Percentiles rank a stretch among this genome's conserved stretches.
Conservation (phyloP, 2,329 filamentous ascomycete genomes). For the Mariannaea elegans region DNA sequence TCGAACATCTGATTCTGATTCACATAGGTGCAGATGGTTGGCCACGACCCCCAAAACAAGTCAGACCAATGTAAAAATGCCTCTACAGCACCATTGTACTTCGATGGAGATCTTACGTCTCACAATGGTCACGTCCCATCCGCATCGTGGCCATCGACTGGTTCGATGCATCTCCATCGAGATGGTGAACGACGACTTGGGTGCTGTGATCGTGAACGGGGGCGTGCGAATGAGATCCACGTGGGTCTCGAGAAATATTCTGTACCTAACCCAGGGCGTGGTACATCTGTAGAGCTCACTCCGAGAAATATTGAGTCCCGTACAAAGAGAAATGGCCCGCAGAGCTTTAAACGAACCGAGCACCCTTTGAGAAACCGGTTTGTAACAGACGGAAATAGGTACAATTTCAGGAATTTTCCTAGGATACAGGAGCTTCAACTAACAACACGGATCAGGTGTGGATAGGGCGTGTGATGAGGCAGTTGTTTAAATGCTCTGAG, state of each 20-base stretch:
- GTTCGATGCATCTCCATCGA: conserved; percentile 5
- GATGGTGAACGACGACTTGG: background rate
- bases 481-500: background rate
- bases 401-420: conserved; percentile 20
- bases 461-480: background rate
- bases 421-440: conserved; percentile 14
- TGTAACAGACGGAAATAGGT: background rate
- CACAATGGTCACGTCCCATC: conserved; percentile 4
- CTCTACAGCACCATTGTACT: conserved; percentile 2
- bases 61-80: too few relatives aligned
- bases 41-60: background rate
- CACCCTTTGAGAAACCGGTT: background rate
- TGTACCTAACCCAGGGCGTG: too few relatives aligned
- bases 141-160: background rate
- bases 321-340: conserved; percentile 1
- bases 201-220: background rate
- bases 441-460: conserved; percentile 2
- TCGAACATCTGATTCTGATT: conserved; percentile 15
- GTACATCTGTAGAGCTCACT: too few relatives aligned
- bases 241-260: background rate
- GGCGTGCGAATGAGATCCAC: conserved; percentile 18
- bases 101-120: conserved; percentile 19
- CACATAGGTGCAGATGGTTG: background rate
- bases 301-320: too few relatives aligned
- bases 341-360: conserved; percentile 9